Evolutionary conservation across 768 basidiomycete species (phyloP), one percentile per base, ranked within the genome.

Genomic region (Lactarius quietus): DNA sequence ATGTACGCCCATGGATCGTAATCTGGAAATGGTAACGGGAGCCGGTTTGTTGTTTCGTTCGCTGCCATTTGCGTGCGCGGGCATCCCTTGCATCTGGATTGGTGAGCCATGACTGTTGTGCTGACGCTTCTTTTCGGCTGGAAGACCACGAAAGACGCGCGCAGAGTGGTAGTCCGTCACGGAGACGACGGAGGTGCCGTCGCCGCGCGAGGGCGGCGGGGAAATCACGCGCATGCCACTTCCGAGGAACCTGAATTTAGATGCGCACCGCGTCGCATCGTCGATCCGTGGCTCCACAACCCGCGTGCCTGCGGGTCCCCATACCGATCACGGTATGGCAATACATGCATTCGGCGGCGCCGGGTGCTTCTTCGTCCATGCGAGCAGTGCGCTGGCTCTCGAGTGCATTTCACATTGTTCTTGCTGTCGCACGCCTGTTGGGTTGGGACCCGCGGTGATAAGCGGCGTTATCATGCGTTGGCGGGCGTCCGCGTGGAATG

Each of bases 91-190:
- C n/a, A n/a, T n/a, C n/a, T n/a, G n/a, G n/a, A 29, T 29, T 29
- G 29, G 9, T 9, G 29, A 28, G 12, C n/a, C n/a, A n/a, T n/a
- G n/a, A n/a, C n/a, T n/a, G n/a, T n/a, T n/a, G 45, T 26, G 45
- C n/a, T 48, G 23, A 3, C 12, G 23, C 48, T 26, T 9, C 48
- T 45, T 45, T 10, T 51, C 48, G 18, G 54, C 31, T 20, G 29
- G 54, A 9, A 29, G 39, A 18, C 51, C 23, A 6, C 58, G 51
- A 41, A 54, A 53, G 33, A 64, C 39, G 31, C 63, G 58, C 6
- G 63, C 63, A 6, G 51, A 39, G 18, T 59, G 58, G 33, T 59
- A 59, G 63, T 64, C 63, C 39, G 31, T 17, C 31, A 64, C 29
- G 14, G 63, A 36, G 23, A 64, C 23, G 18, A n/a, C 9, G 9